Conservation (phyloP, 345 rosid species). For the Lepidium aucheri region DNA sequence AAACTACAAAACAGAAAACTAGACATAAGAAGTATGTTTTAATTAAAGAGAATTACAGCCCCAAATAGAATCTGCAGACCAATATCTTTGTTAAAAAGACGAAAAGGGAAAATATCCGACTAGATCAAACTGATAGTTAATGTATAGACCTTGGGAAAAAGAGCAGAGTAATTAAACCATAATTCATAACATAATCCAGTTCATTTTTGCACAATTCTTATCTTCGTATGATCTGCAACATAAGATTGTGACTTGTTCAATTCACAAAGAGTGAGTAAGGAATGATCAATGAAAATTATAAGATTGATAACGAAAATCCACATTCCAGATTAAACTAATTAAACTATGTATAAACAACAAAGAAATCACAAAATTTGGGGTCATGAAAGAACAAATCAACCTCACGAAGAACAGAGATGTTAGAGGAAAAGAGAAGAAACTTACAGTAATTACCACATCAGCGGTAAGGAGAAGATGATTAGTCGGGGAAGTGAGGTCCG, state of each 20-base stretch:
- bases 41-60: background rate
- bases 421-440: no score
- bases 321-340: no score
- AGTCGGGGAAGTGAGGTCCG: slow-evolving; percentile 42
- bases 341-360: background rate
- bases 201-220: no score
- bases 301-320: no score
- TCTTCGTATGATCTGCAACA: no score
- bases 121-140: background rate
- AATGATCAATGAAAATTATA: no score
- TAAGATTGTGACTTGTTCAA: no score
- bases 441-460: slow-evolving; percentile 50
- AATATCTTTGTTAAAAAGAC: background rate
- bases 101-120: background rate
- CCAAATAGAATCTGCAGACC: background rate
- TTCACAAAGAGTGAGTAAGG: no score
- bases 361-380: no score
- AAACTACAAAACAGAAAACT: slow-evolving; percentile 66
- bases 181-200: no score
- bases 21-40: background rate
- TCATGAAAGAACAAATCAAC: no score
- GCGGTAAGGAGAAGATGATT: slow-evolving; percentile 67
- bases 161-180: background rate
- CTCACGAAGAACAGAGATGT: no score
- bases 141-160: background rate